Base-by-base conservation (phyloP, 1,284 basidiomycete species). In the Melampsora americana region DNA sequence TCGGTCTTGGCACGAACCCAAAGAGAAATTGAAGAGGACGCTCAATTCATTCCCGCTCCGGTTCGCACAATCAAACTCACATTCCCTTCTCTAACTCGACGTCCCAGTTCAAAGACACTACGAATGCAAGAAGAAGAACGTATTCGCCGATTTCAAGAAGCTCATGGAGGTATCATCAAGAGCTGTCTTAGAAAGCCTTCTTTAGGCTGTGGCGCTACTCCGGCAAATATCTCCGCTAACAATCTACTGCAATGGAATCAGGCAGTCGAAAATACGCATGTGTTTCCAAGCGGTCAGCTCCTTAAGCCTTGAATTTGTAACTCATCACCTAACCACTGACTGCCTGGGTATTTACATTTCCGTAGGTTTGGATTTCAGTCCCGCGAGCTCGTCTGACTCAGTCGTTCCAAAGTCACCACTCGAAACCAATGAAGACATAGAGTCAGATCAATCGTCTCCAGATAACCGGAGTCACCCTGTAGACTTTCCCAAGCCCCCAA, bases 21-120 rank as follows among this genome's bases (percentile, higher is more conserved):
- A 65, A 30, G 35, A 16, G 69, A 71, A 46, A 71, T 71, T 28
- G 60, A 71, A 30, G 60, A 71, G 35, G 69, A 71, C 30, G 69
- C 64, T 20, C 69, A 71, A 53, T 71, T 71, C 48, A 71, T 71
- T n/a, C 69, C 69, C 26, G 42, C 60, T 48, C 26, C 35, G 26
- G 59, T 59, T 71, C 69, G 69, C n/a, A 30, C n/a, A 26, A 39
- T 71, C 39, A 62, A 65, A 28, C 42, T 71, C 32, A 53, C 48
- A 32, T 18, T 71, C 35, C 69, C 69, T 50, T 48, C 44, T 12
- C 61, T 71, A 18, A 71, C 69, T 32, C 69, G 69, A 26, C 59
- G 50, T 26, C 69, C 60, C 2, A 48, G 50, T 46, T 48, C 23
- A 50, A 71, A 62, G 18, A 39, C 42, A 48, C 26, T 71, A 26